These are phyloP conservation scores for Gossypium sturtianum DNA, from an alignment of 345 rosid species.

Conservation along the genomic window DNA sequence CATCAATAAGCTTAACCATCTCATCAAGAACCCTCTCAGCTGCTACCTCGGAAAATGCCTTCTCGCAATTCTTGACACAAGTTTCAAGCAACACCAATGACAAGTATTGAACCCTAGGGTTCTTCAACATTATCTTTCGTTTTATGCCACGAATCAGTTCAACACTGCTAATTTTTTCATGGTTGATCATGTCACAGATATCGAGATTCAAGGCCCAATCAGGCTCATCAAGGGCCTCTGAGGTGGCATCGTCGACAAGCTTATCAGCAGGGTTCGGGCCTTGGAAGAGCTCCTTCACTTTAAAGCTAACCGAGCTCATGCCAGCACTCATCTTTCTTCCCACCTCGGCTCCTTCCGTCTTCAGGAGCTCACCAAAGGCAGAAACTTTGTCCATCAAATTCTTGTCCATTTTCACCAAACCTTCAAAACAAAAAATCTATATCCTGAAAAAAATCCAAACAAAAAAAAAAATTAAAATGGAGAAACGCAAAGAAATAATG, in stretches of 20 bases:
- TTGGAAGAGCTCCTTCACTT: slow-evolving; percentile 92
- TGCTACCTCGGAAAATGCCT: slow-evolving; percentile 95
- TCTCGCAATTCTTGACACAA: slow-evolving; percentile 90
- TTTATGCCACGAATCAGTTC: slow-evolving; percentile 90
- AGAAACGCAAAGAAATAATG: neutral
- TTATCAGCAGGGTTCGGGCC: slow-evolving; percentile 88
- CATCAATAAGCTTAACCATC: slow-evolving; percentile 93
- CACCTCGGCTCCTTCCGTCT: slow-evolving; percentile 88
- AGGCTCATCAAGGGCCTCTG: slow-evolving; percentile 88
- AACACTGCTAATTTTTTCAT: slow-evolving; percentile 69
- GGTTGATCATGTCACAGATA: slow-evolving; percentile 92
- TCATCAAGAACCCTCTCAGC: slow-evolving; percentile 98
- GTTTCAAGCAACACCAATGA: slow-evolving; percentile 90
- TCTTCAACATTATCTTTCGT: slow-evolving; percentile 79
- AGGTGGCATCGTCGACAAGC: slow-evolving; percentile 92
- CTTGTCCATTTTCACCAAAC: slow-evolving; percentile 64
- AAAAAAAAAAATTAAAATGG: neutral
- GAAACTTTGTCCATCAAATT: slow-evolving; percentile 88
- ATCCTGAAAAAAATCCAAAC: neutral
- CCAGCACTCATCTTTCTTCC: slow-evolving; percentile 80
- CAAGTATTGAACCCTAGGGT: slow-evolving; percentile 79
- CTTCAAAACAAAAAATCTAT: slow-evolving; percentile 18
- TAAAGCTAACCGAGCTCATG: slow-evolving; percentile 94
- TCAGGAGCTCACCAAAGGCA: slow-evolving; percentile 92
- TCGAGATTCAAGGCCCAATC: slow-evolving; percentile 98